Evolutionary conservation across 2,329 filamentous ascomycete genomes (phyloP).

Genomic region (Ophiostoma populinum): DNA sequence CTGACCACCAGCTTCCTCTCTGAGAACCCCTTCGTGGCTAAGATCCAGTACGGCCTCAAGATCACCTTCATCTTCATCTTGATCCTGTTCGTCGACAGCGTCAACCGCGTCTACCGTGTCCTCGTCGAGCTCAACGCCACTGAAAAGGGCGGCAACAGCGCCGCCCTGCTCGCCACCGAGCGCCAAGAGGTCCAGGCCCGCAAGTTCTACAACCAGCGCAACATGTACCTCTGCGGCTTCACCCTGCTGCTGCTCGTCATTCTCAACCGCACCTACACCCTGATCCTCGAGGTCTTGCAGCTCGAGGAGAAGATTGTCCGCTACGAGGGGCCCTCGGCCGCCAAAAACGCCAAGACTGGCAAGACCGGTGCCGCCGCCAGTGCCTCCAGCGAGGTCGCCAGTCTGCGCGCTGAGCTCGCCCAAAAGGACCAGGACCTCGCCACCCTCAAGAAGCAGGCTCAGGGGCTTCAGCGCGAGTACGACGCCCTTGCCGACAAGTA

Average conservation of each 20-base stretch:
- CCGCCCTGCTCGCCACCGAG: constrained; percentile 72
- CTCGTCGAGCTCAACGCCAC: constrained; percentile 67
- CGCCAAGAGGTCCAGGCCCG: constrained; percentile 96
- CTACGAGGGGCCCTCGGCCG: constrained; percentile 51
- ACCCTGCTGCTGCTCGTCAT: constrained; percentile 97
- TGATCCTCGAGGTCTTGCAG: constrained; percentile 82
- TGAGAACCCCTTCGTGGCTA: constrained; percentile 66
- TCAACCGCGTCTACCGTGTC: constrained; percentile 89
- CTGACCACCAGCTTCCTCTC: constrained; percentile 61
- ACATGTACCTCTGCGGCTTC: constrained; percentile 99
- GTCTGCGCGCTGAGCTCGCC: constrained; percentile 53
- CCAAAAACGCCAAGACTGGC: constrained; percentile 46
- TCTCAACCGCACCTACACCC: constrained; percentile 95
- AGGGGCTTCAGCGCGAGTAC: constrained; percentile 72
- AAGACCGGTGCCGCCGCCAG: constrained; percentile 41
- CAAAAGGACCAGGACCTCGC: constrained; percentile 71
- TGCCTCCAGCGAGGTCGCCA: constrained; percentile 57
- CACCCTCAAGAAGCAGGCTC: constrained; percentile 81
- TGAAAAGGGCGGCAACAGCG: constrained; percentile 32
- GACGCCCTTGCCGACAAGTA: constrained; percentile 73
- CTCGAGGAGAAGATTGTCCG: constrained; percentile 84
- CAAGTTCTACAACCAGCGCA: constrained; percentile 99
- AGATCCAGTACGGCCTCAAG: constrained; percentile 94
- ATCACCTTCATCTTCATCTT: constrained; percentile 99
- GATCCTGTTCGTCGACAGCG: constrained; percentile 93